Evolutionary conservation across 1,284 basidiomycete species (phyloP), one percentile per base, ranked within the genome.

Genomic region (Ganoderma lingzhi): DNA sequence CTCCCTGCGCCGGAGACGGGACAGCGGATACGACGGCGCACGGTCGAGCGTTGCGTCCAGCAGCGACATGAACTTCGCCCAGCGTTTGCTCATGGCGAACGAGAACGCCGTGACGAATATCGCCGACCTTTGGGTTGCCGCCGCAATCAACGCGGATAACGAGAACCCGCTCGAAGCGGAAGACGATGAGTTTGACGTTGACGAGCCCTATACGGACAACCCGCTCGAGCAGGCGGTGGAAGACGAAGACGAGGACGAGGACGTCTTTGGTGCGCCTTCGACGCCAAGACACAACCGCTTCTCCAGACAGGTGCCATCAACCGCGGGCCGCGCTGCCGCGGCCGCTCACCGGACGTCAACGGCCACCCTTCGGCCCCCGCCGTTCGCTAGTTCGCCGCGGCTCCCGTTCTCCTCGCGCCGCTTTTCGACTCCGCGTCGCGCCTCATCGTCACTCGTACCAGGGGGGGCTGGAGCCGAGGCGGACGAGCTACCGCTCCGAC

Each of bases 91-190:
- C 37, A 90, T 97, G 82, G 95, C 96, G 4, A 96, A 97, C 80
- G 95, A 96, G 78, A 93, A 95, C 77, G 92, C 93, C 1, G 94
- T 96, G 8, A 95, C 93, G 63, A 93, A 92, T 72, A 93, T 97
- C 73, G 93, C 94, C 5, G 96, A 97, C 81, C 83, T 97, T 17
- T 97, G 96, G 96, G 93, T 97, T 69, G 95, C 96, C 12, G 92
- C 95, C 30, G 96, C 96, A 3, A 95, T 96, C 83, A 95, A 95
- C 70, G 93, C 90, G 10, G 96, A 96, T 75, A 93, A 94, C 74
- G 93, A 94, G 72, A 89, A 93, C 71, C 87, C 89, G 3, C 92
- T 92, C 72, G 89, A 90, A 75, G 74, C 76, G 45, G 80, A 80
- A 23, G 77, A 77, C 53, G 75, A 74, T 19, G 74, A 76, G 59